Base-by-base conservation (phyloP, 257 asterid genomes). In the Voacanga thouarsii region DNA sequence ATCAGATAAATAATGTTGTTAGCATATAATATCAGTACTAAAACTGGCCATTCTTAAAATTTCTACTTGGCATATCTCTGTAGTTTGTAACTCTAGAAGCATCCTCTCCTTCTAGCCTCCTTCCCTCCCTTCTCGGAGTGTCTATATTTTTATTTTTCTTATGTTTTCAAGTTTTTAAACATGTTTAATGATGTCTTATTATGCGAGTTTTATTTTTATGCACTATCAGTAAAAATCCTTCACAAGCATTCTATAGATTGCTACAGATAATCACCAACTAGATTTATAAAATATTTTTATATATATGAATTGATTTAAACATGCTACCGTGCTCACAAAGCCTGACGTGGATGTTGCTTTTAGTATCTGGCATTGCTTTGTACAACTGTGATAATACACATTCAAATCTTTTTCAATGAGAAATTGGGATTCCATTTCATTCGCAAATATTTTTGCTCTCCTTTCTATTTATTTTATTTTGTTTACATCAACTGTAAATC, bases 401-500 rank as follows among this genome's bases (percentile, higher is more conserved):
- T 37, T 50, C 47, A 28, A 7, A 26, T 72, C 47, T 16, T 16
- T 19, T 50, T 72, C 16, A 24, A 55, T 5, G 68, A 44, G 23
- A 44, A 57, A 45, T 18, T 21, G 12, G 53, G 15, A 37, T 12
- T 59, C 37, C 43, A 15, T 57, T 41, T 74, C 55, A 0, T 12
- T 56, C 41, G 21, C 43, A 2, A 30, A 44, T 41, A 45, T 56
- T 28, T 21, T 6, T 14, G 0, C n/a, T 6, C 56, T 75, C 10
- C 14, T 3, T 66, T 66, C 5, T 19, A 3, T 37, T 66, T 66
- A 15, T 9, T 18, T 66, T 66, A 45, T 66, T 66, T 19, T n/a
- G 23, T 78, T 70, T 69, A 75, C 81, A 68, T 72, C 30, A 26
- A 28, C 61, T 53, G 43, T 63, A 43, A 51, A 78, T 69, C 43